Base-by-base conservation (phyloP, 73 alveolate genomes). In the Stentor coeruleus region DNA sequence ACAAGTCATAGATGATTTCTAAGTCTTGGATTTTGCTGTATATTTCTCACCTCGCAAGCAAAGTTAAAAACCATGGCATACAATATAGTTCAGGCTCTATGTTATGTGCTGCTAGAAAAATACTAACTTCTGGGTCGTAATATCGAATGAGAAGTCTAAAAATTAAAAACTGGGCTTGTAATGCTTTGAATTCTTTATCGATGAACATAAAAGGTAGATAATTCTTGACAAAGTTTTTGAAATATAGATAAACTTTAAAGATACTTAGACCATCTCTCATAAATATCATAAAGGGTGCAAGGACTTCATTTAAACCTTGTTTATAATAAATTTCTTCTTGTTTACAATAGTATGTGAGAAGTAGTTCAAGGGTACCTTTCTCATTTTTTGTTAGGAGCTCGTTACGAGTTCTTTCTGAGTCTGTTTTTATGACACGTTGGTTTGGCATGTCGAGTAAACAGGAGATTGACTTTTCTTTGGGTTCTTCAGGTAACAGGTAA, bases 281-380 rank as follows among this genome's bases (percentile, higher is more conserved):
- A 20, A 91, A 74, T 82, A 89, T 77, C 42, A 91, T 81, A 74
- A 91, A 88, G 38, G 92, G 94, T 14, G 88, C 90, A 11, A 76
- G 86, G 59, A 93, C 91, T 80, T 93, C 96, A 86, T 93, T 93
- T 40, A 93, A 30, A 4, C 98, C 98, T 91, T 93, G 94, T 72
- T 93, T 93, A 77, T 93, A 93, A 38, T 60, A 59, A 6, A 91
- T 72, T 38, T 74, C 77, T 39, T 91, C 73, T 77, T 88, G 74
- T 35, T 91, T 85, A 40, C 95, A 89, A 74, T 91, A 93, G 81
- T 83, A 83, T 14, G 96, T 93, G 6, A 93, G 81, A 2, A 93
- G 33, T 35, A 81, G 39, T 72, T 93, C 95, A 26, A 89, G 35
- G 26, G 39, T 40, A 33, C 77, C 90, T 73, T 81, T 72, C 59